A percentile compares a stretch with the other conserved stretches of the same genome.
These are phyloP conservation scores for Hymenoscyphus repandus DNA, from an alignment of 2,329 filamentous ascomycete genomes.

Conservation along the genomic window DNA sequence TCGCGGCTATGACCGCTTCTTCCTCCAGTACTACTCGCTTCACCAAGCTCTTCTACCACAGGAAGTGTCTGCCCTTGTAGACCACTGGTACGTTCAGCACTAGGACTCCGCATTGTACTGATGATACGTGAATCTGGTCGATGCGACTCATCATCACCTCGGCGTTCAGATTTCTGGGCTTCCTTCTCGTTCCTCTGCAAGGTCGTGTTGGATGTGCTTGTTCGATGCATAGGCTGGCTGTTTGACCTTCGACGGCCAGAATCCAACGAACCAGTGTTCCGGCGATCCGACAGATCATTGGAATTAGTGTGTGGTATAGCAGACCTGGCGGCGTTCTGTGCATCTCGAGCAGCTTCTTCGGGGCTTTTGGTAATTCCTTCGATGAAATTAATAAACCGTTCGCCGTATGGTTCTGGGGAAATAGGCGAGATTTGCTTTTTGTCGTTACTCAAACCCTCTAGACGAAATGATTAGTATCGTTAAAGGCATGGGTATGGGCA, in stretches of 20 bases:
- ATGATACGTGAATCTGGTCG: slow-evolving; percentile 40
- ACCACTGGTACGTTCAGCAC: slow-evolving; percentile 48
- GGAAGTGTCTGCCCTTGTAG: slow-evolving; percentile 61
- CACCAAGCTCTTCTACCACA: slow-evolving; percentile 85
- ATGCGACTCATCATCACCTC: slow-evolving; percentile 32
- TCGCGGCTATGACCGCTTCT: slow-evolving; percentile 45
- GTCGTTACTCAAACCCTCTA: slow-evolving; percentile 73
- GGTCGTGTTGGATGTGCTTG: slow-evolving; percentile 19
- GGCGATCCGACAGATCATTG: slow-evolving; percentile 18
- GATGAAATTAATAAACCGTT: slow-evolving; percentile 91
- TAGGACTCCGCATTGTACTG: slow-evolving; percentile 50
- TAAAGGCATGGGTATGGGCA: not conserved
- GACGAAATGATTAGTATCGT: slow-evolving; percentile 17
- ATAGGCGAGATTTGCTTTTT: slow-evolving; percentile 88
- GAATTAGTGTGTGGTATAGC: slow-evolving; percentile 24
- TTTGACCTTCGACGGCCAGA: slow-evolving; percentile 19
- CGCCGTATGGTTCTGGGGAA: slow-evolving; percentile 83
- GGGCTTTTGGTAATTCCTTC: slow-evolving; percentile 82
- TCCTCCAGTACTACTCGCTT: slow-evolving; percentile 62
- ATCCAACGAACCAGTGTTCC: slow-evolving; percentile 20
- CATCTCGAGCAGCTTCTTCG: slow-evolving; percentile 74
- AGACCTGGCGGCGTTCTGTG: slow-evolving; percentile 11
- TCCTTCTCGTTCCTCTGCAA: slow-evolving; percentile 27
- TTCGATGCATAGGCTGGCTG: slow-evolving; percentile 20
- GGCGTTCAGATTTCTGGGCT: slow-evolving; percentile 25